phyloP scores from a whole-genome alignment of 1,139 yeast species.

The Scheffersomyces segobiensis region DNA sequence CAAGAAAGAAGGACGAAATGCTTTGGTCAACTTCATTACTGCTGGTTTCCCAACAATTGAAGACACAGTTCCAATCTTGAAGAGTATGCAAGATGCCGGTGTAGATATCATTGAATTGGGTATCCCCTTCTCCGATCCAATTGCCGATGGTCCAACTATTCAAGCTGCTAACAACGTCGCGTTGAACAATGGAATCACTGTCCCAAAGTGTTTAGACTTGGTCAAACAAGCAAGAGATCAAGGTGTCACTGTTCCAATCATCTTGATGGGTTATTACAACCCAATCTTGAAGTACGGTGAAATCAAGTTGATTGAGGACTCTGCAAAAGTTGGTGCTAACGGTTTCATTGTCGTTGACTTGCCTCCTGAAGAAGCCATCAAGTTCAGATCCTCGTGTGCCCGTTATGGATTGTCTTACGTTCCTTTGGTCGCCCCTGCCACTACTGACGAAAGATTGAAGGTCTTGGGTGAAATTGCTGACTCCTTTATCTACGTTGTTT shows the following conservation, averaged over 20 bases:
- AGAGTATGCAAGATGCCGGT: conserved; percentile 92
- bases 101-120: conserved; percentile 94
- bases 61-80: conserved; percentile 82
- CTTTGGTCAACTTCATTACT: conserved; percentile 87
- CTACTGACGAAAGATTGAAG: conserved; percentile 84
- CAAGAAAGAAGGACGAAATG: conserved; percentile 75
- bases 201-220: conserved; percentile 64
- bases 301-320: conserved; percentile 71
- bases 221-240: conserved; percentile 72
- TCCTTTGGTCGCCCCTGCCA: conserved; percentile 95
- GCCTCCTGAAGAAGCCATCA: conserved; percentile 96
- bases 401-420: conserved; percentile 75
- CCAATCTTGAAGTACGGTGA: conserved; percentile 93
- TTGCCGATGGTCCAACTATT: conserved; percentile 97
- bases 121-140: conserved; percentile 97
- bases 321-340: conserved; percentile 86
- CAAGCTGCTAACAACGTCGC: conserved; percentile 84
- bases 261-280: conserved; percentile 97
- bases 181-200: conserved; percentile 77
- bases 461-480: conserved; percentile 84
- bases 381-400: conserved; percentile 74
- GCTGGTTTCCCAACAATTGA: conserved; percentile 91
- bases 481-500: conserved; percentile 92
- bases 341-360: conserved; percentile 93
- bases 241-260: conserved; percentile 86